phyloP scores from a whole-genome alignment of 306 rosid genomes.

The Fragaria vesca region DNA sequence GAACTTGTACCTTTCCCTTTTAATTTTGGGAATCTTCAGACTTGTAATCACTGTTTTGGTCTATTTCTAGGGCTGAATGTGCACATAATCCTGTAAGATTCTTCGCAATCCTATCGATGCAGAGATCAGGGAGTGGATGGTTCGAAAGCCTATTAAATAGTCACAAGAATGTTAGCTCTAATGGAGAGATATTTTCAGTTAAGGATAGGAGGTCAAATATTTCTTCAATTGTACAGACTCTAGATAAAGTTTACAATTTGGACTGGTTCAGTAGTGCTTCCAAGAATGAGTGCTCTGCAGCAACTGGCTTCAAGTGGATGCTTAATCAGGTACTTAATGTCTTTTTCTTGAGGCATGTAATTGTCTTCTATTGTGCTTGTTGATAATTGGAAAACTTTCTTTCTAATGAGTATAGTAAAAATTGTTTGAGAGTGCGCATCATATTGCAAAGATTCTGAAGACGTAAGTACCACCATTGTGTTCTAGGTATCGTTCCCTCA shows the following conservation, averaged over 20 bases:
- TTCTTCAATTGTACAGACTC: constrained; percentile 65
- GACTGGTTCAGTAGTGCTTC: constrained; percentile 97
- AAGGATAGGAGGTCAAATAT: constrained; percentile 63
- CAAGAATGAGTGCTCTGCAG: constrained; percentile 89
- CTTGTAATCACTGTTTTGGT: constrained; percentile 12
- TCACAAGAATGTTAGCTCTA: constrained; percentile 79
- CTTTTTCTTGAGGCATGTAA: neutral
- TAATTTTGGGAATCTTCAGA: constrained; percentile 9
- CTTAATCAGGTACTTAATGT: constrained; percentile 75
- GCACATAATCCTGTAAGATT: constrained; percentile 71
- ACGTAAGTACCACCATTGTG: too few species aligned
- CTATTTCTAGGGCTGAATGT: constrained; percentile 70
- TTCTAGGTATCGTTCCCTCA: neutral
- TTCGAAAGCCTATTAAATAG: constrained; percentile 89
- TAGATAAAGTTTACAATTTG: constrained; percentile 80
- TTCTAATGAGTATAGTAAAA: neutral
- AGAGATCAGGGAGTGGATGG: constrained; percentile 98
- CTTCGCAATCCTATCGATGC: constrained; percentile 83
- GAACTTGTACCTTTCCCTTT: constrained; percentile 13
- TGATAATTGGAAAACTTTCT: neutral
- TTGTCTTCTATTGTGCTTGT: neutral
- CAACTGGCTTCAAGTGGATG: constrained; percentile 99
- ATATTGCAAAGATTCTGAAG: neutral
- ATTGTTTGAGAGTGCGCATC: neutral
- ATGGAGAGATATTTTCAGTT: constrained; percentile 86